Percentiles rank a stretch among this genome's conserved stretches.
These are phyloP conservation scores for Oropetium thomaeum DNA, from an alignment of 176 grass and related monocot genomes.

Conservation along the genomic window DNA sequence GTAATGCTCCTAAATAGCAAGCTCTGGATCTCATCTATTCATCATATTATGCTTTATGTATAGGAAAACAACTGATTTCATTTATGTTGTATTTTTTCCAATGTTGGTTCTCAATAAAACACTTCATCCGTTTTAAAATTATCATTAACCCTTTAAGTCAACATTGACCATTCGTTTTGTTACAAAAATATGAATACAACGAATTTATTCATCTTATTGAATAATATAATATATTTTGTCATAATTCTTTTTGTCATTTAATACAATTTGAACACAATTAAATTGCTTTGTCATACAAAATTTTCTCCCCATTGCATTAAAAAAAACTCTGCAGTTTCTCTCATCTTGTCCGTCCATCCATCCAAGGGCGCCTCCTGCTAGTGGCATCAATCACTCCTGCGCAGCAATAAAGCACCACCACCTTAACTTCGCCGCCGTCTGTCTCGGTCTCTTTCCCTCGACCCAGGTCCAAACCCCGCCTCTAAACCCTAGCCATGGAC, in stretches of 20 bases:
- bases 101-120: background rate
- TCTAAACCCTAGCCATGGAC: constrained; percentile 55
- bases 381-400: background rate
- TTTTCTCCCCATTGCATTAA: too few relatives aligned
- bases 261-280: too few relatives aligned
- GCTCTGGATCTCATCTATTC: background rate
- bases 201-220: too few relatives aligned
- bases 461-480: constrained; percentile 15
- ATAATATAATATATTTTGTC: too few relatives aligned
- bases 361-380: background rate
- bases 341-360: background rate
- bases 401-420: background rate
- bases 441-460: background rate
- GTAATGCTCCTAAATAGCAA: too few relatives aligned
- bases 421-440: background rate
- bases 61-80: background rate
- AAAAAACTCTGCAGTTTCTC: background rate
- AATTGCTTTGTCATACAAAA: too few relatives aligned
- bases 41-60: too few relatives aligned
- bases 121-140: too few relatives aligned
- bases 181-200: too few relatives aligned
- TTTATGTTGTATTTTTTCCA: background rate
- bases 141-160: too few relatives aligned
- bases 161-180: too few relatives aligned
- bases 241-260: too few relatives aligned